These are phyloP conservation scores for Magnaporthales sp. DNA, from an alignment of 2,329 filamentous ascomycete genomes.

Conservation along the genomic window DNA sequence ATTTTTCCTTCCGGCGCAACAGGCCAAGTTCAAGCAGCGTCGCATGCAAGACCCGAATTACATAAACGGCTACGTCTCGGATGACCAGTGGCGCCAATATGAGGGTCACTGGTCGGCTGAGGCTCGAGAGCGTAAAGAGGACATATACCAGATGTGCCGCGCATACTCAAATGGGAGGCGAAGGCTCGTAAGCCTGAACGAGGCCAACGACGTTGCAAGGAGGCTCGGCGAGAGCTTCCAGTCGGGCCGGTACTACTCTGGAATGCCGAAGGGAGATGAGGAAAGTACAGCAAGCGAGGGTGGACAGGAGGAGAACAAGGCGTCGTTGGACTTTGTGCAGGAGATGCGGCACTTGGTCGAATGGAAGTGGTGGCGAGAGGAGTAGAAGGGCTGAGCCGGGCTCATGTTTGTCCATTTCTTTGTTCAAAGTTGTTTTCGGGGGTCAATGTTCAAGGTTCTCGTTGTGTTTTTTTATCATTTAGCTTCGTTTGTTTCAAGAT, in stretches of 20 bases:
- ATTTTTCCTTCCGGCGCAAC: not conserved
- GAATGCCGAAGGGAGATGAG: not conserved
- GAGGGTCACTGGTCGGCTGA: not conserved
- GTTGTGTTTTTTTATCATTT: not conserved
- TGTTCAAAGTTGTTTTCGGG: not conserved
- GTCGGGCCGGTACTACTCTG: conserved; percentile 6
- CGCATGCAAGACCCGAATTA: not conserved
- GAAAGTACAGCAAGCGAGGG: not conserved
- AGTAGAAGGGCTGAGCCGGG: not conserved
- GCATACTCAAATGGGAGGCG: conserved; percentile 21
- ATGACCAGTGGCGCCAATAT: not conserved
- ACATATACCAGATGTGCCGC: conserved; percentile 4
- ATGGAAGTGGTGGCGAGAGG: not conserved
- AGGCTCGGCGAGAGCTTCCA: conserved; percentile 15
- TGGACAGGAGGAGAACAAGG: not conserved
- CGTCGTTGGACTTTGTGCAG: not conserved
- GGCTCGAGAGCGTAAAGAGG: not conserved
- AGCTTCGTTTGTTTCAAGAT: too few relatives aligned
- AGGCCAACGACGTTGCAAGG: conserved; percentile 35
- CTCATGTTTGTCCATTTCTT: not conserved
- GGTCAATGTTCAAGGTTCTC: not conserved
- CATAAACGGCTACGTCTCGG: not conserved
- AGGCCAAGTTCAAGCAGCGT: not conserved
- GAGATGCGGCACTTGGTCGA: not conserved
- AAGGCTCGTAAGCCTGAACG: conserved; percentile 43